Evolutionary conservation across 305 asterid species (phyloP).

Genomic region (Lippia alba): DNA sequence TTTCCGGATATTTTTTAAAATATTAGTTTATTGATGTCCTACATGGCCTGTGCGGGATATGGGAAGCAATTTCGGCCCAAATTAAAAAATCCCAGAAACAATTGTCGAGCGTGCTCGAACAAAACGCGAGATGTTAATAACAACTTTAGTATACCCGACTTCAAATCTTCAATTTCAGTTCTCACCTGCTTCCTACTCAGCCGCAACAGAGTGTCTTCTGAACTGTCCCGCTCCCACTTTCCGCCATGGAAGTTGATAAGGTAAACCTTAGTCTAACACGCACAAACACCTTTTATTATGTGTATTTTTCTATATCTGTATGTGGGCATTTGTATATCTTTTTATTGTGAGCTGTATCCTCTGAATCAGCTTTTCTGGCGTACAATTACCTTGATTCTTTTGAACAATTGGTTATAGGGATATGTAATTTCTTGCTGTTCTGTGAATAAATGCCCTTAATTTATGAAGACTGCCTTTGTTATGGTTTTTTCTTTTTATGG

Average conservation of each 20-base stretch:
- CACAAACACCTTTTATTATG: conserved; percentile 17
- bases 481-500: neutral
- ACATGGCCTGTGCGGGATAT: too few relatives aligned
- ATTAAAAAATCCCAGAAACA: too few relatives aligned
- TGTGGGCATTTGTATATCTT: neutral
- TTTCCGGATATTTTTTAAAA: too few relatives aligned
- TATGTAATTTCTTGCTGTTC: neutral
- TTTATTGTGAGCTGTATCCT: neutral
- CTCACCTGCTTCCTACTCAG: conserved; percentile 14
- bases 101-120: too few relatives aligned
- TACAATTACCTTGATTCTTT: conserved; percentile 12
- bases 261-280: conserved; percentile 28
- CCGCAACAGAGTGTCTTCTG: conserved; percentile 23
- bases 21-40: too few relatives aligned
- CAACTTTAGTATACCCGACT: neutral
- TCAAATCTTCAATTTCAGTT: too few relatives aligned
- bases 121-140: neutral
- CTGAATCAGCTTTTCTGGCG: neutral
- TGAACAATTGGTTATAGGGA: neutral
- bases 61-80: too few relatives aligned
- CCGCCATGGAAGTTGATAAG: conserved; percentile 39
- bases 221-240: too few relatives aligned
- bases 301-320: conserved; percentile 9
- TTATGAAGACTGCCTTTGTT: neutral
- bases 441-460: neutral